Conservation (phyloP, 2,329 filamentous ascomycete species). For the Colletotrichum magnum region DNA sequence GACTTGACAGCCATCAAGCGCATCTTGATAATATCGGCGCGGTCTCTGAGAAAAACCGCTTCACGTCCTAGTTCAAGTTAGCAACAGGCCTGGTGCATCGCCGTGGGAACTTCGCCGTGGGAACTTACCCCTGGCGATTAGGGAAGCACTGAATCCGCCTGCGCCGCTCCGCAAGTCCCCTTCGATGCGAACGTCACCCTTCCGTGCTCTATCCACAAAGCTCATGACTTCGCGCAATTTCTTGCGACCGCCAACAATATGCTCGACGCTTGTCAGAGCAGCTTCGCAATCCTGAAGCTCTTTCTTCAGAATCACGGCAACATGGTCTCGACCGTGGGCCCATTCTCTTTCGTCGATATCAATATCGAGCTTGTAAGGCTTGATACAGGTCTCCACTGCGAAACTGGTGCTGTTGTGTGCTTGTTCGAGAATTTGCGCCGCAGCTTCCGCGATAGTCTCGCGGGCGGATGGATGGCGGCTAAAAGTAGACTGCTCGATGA, state of each 20-base stretch:
- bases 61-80: slow-evolving; percentile 78
- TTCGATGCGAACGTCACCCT: slow-evolving; percentile 87
- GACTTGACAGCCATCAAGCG: slow-evolving; percentile 89
- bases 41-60: slow-evolving; percentile 93
- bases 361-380: slow-evolving; percentile 98
- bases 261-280: slow-evolving; percentile 83
- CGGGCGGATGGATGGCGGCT: slow-evolving; percentile 91
- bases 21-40: slow-evolving; percentile 91
- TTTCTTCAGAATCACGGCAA: slow-evolving; percentile 83
- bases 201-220: slow-evolving; percentile 92
- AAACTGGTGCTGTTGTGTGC: slow-evolving; percentile 97
- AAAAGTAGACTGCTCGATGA: slow-evolving; percentile 88
- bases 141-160: slow-evolving; percentile 90
- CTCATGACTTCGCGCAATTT: slow-evolving; percentile 91
- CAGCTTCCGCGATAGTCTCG: slow-evolving; percentile 92
- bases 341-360: slow-evolving; percentile 94
- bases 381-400: slow-evolving; percentile 98
- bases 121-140: slow-evolving; percentile 82
- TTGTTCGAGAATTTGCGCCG: slow-evolving; percentile 90
- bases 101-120: slow-evolving; percentile 43
- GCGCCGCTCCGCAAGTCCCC: slow-evolving; percentile 87
- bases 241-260: slow-evolving; percentile 81
- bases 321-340: slow-evolving; percentile 86
- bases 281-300: slow-evolving; percentile 88
- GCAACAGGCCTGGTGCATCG: slow-evolving; percentile 21